Percentiles rank a stretch among this genome's conserved stretches.
These are phyloP conservation scores for Teratosphaeria pseudoeucalypti DNA, from an alignment of 2,329 filamentous ascomycete genomes.

Conservation along the genomic window DNA sequence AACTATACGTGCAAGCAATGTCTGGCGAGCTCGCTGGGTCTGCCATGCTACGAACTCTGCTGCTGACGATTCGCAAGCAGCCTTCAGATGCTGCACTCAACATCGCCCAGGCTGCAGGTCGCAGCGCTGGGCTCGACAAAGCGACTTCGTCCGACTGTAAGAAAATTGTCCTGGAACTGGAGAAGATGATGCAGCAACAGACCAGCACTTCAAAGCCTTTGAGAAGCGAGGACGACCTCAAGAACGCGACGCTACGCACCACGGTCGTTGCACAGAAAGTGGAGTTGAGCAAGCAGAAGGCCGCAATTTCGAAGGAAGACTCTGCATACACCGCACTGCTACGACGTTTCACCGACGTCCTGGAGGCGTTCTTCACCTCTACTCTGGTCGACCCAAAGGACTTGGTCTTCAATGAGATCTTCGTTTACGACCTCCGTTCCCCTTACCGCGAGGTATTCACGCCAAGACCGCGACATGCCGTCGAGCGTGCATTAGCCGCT, in stretches of 20 bases:
- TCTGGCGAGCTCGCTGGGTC: slow-evolving; percentile 44
- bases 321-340: slow-evolving; percentile 58
- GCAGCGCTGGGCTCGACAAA: background rate
- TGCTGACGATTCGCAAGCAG: slow-evolving; percentile 51
- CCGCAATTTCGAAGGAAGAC: slow-evolving; percentile 60
- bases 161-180: slow-evolving; percentile 12
- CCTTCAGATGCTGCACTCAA: slow-evolving; percentile 43
- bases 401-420: slow-evolving; percentile 58
- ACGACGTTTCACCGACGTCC: slow-evolving; percentile 42
- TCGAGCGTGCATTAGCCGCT: slow-evolving; percentile 60
- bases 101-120: slow-evolving; percentile 25
- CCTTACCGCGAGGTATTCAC: slow-evolving; percentile 66
- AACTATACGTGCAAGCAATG: slow-evolving; percentile 52
- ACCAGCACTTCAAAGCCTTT: slow-evolving; percentile 32
- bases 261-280: slow-evolving; percentile 75
- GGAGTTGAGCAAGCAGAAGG: slow-evolving; percentile 64
- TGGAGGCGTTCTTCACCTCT: slow-evolving; percentile 39
- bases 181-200: slow-evolving; percentile 12
- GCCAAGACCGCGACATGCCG: slow-evolving; percentile 57
- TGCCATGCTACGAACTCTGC: slow-evolving; percentile 42
- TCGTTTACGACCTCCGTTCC: slow-evolving; percentile 62
- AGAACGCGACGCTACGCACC: slow-evolving; percentile 58
- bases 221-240: slow-evolving; percentile 65
- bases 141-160: background rate
- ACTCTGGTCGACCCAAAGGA: slow-evolving; percentile 40